Evolutionary conservation across 2,329 filamentous ascomycete genomes (phyloP).

Genomic region (Monilinia fructicola): DNA sequence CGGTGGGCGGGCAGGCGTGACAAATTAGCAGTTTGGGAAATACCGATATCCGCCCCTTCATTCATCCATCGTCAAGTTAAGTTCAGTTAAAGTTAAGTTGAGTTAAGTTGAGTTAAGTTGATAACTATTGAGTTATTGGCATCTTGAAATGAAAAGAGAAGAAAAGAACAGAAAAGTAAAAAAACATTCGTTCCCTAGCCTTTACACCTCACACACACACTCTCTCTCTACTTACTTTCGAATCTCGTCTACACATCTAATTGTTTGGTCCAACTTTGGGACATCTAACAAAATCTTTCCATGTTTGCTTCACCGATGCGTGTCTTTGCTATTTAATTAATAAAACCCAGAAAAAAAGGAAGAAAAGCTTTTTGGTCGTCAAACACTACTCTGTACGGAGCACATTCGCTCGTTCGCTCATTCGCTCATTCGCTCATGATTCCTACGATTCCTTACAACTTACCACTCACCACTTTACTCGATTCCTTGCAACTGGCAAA

Average conservation of each 20-base stretch:
- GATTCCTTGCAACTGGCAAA: slow-evolving; percentile 11
- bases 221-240: no score
- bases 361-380: slow-evolving; percentile 1
- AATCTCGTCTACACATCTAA: not conserved
- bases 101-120: no score
- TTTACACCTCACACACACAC: not conserved
- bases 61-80: slow-evolving; percentile 1
- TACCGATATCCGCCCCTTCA: slow-evolving; percentile 8
- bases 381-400: no score
- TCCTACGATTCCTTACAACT: not conserved
- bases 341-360: not conserved
- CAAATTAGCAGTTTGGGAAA: not conserved
- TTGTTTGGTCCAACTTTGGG: not conserved
- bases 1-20: not conserved
- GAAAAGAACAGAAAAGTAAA: no score
- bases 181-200: not conserved
- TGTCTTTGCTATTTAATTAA: not conserved
- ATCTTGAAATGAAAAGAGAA: no score
- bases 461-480: not conserved
- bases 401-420: no score
- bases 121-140: no score
- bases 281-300: slow-evolving; percentile 4
- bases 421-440: not conserved
- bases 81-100: no score
- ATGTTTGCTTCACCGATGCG: slow-evolving; percentile 1